phyloP scores from a whole-genome alignment of 176 grass and related monocot genomes.

The Aechmea fasciata region DNA sequence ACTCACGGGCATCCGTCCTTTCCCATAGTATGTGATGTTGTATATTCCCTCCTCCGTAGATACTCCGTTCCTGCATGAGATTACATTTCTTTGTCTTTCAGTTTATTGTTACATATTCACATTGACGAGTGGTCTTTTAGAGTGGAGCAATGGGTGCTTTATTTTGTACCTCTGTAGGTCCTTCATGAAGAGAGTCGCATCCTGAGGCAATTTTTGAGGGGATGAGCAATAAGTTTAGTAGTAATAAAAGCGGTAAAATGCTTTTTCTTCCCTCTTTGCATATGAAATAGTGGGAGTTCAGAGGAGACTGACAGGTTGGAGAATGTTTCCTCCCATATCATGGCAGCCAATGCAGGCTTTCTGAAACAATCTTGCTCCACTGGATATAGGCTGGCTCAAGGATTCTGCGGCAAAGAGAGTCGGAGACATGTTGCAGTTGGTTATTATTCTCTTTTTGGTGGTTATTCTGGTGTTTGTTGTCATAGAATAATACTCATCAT shows the following conservation, averaged over 20 bases:
- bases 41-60: conserved; percentile 69
- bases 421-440: neutral
- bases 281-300: neutral
- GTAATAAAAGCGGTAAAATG: conserved; percentile 1
- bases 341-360: conserved; percentile 94
- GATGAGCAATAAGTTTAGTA: conserved; percentile 6
- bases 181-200: conserved; percentile 78
- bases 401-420: conserved; percentile 24
- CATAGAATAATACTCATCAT: no score
- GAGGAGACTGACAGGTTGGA: conserved; percentile 59
- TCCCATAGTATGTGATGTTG: conserved; percentile 81
- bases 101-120: conserved; percentile 1
- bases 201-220: conserved; percentile 20
- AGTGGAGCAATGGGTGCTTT: neutral
- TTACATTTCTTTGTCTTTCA: conserved; percentile 1
- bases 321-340: conserved; percentile 87
- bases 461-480: no score
- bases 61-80: conserved; percentile 58
- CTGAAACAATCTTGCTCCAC: conserved; percentile 54
- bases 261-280: conserved; percentile 1
- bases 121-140: neutral
- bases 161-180: conserved; percentile 65
- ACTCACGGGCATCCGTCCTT: conserved; percentile 82
- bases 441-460: no score
- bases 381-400: conserved; percentile 34